A percentile compares a stretch with the other conserved stretches of the same genome.
Evolutionary conservation across 257 asterid genomes (phyloP).

Genomic region (Thymus quinquecostatus): DNA sequence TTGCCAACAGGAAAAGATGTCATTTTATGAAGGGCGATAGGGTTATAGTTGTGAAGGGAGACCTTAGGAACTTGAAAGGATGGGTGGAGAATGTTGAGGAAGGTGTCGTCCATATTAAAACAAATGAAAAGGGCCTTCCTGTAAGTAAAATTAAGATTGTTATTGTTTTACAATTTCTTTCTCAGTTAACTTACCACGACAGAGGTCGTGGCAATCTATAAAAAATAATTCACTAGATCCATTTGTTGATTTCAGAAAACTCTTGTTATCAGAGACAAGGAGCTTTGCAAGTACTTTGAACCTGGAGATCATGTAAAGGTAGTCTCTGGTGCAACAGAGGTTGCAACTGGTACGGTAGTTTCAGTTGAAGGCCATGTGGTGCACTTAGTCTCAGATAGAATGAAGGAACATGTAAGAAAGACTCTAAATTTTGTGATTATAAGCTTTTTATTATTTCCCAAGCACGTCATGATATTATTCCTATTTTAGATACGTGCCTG

Average conservation of each 20-base stretch:
- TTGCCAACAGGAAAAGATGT: conserved; percentile 83
- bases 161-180: neutral
- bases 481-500: conserved; percentile 74
- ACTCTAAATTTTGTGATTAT: conserved; percentile 1
- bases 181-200: no score
- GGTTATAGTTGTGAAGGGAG: conserved; percentile 88
- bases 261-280: conserved; percentile 76
- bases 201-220: neutral
- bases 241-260: conserved; percentile 57
- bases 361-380: conserved; percentile 94
- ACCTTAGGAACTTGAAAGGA: conserved; percentile 83
- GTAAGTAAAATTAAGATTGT: conserved; percentile 38
- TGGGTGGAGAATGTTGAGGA: conserved; percentile 96
- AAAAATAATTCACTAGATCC: conserved; percentile 1
- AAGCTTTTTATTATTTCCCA: neutral
- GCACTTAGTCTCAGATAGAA: conserved; percentile 87
- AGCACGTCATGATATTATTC: conserved; percentile 9
- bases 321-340: conserved; percentile 86
- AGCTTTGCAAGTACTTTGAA: conserved; percentile 90
- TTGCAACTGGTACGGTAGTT: conserved; percentile 97
- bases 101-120: conserved; percentile 84
- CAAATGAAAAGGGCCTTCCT: conserved; percentile 75
- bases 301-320: conserved; percentile 95
- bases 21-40: conserved; percentile 94
- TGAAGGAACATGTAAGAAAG: conserved; percentile 77